Evolutionary conservation across 305 asterid species (phyloP).

Genomic region (Fraxinus nigra): DNA sequence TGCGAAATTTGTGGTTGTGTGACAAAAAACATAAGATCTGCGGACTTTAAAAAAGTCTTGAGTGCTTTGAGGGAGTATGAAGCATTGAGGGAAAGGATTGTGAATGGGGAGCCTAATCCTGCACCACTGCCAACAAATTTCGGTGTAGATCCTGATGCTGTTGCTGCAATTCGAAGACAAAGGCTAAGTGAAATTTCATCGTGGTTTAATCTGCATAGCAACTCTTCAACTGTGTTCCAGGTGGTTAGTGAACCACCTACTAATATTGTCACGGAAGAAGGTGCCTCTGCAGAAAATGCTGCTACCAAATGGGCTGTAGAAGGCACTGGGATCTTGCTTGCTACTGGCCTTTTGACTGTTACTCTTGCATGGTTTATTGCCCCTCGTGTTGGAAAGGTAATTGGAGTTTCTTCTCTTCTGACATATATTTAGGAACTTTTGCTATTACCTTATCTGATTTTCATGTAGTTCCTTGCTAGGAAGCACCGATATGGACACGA

Average conservation of each 20-base stretch:
- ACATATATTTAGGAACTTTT: not conserved
- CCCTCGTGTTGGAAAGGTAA: constrained; percentile 93
- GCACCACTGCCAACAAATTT: constrained; percentile 38
- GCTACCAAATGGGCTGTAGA: constrained; percentile 89
- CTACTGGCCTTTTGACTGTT: constrained; percentile 93
- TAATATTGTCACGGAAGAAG: constrained; percentile 53
- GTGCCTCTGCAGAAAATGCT: constrained; percentile 49
- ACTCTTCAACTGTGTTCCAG: constrained; percentile 40
- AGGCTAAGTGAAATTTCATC: constrained; percentile 77
- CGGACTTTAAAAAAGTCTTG: constrained; percentile 63
- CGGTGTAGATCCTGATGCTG: constrained; percentile 88
- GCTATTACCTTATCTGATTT: not conserved
- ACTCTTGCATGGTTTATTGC: constrained; percentile 91
- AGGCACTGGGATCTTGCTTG: constrained; percentile 82
- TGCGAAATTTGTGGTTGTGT: constrained; percentile 82
- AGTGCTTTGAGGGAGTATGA: constrained; percentile 70
- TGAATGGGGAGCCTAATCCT: constrained; percentile 73
- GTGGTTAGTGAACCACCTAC: constrained; percentile 58
- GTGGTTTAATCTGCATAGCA: constrained; percentile 81
- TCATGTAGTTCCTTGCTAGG: not conserved
- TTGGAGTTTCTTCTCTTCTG: constrained; percentile 1
- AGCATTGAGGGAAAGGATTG: constrained; percentile 56
- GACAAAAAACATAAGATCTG: constrained; percentile 53
- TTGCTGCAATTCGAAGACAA: constrained; percentile 88
- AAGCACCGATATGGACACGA: not conserved